Base-by-base conservation (phyloP, 495 filamentous ascomycete species). In the Lophiostoma macrostomum region DNA sequence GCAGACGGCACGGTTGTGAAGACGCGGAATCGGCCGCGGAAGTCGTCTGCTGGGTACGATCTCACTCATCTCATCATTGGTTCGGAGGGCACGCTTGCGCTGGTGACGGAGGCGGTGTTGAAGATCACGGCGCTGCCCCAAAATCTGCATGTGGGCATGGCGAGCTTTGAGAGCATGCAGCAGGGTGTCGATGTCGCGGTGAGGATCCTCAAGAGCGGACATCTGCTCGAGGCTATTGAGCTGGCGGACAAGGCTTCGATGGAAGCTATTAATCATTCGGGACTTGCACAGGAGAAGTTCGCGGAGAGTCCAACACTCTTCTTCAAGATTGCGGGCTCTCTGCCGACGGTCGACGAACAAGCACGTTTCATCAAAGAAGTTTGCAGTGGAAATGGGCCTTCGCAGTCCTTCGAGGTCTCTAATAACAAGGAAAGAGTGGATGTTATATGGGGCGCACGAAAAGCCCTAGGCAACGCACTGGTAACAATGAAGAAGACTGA, bases 1-100 rank as follows among this genome's bases (percentile, higher is more conserved):
- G 90, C 91, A 6, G 90, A 97, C 67, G 91, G 91, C 39, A 87
- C 83, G 8, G 72, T 96, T 27, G 86, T 97, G 66, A 95, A 94
- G 70, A 96, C 91, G 2, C 73, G 83, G 41, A 82, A 84, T 60
- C 71, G 85, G n/a, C 85, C 85, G 12, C 69, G 81, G 39, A 96
- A 96, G 71, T 86, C 83, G 22, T 84, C 79, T 14, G 91, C 90
- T 22, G 90, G 89, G 5, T 95, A 95, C 70, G 87, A 95, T 64
- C 69, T 95, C 24, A 95, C 85, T 0, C 79, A 82, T 27, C 72
- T 91, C 46, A 89, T 95, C 65, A 81, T 94, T 43, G 90, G 91
- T 0, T 88, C 85, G 6, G 90, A 96, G 66, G 91, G 91, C 7
- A 96, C 91, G 0, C 76, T 95, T 8, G 90, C 89, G 4, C 80